Conservation (phyloP, 345 rosid genomes). For the Moricandia arvensis region DNA sequence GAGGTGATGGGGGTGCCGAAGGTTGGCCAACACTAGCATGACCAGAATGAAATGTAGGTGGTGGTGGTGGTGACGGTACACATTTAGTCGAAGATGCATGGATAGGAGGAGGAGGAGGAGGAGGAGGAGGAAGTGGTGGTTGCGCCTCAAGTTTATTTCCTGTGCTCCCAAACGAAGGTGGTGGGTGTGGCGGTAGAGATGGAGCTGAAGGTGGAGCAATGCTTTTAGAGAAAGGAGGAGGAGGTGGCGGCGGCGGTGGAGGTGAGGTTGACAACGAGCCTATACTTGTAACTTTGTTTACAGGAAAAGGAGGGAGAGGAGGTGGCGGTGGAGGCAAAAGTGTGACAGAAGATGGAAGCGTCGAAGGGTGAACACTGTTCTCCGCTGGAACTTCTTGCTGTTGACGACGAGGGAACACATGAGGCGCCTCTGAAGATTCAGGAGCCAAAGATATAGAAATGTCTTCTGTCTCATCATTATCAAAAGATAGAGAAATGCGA, state of each 20-base stretch:
- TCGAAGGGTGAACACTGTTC: conserved; percentile 32
- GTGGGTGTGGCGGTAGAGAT: conserved; percentile 35
- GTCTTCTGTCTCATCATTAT: conserved; percentile 43
- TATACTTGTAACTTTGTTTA: not conserved
- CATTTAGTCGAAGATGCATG: not conserved
- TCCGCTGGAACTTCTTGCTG: conserved; percentile 33
- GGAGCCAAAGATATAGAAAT: conserved; percentile 32
- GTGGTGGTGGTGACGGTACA: conserved; percentile 37
- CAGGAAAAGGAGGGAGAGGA: conserved; percentile 14
- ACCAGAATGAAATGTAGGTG: conserved; percentile 21
- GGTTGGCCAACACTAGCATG: conserved; percentile 27
- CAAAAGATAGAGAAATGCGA: conserved; percentile 40
- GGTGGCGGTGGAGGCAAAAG: conserved; percentile 40
- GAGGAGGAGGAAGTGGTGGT: conserved; percentile 27
- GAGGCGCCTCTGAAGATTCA: conserved; percentile 39
- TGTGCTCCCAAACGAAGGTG: conserved; percentile 28
- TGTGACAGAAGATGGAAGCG: conserved; percentile 29
- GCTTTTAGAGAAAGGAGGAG: conserved; percentile 23
- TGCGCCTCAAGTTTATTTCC: conserved; percentile 7
- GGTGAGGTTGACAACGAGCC: conserved; percentile 27
- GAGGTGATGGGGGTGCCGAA: conserved; percentile 32
- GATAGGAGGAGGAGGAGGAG: not conserved
- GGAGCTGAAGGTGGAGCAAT: conserved; percentile 38
- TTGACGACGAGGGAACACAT: conserved; percentile 37
- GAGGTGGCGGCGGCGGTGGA: conserved; percentile 31